Conservation (phyloP, 441 rosid species). For the Geranium incanum region DNA sequence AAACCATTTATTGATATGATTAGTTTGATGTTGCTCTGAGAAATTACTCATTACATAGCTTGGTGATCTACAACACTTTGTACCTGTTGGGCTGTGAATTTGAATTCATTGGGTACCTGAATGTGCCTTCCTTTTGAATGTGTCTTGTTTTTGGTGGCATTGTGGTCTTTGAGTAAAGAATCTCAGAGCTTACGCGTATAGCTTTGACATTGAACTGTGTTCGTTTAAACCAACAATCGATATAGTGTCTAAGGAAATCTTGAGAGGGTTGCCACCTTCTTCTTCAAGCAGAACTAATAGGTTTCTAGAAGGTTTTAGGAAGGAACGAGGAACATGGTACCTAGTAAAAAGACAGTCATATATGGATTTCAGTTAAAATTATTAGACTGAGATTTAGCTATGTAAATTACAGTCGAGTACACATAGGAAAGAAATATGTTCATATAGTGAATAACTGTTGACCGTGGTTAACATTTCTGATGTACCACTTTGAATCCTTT, state of each 20-base stretch:
- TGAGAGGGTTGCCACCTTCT: constrained; percentile 54
- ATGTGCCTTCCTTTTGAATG: constrained; percentile 3
- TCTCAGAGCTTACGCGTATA: background rate
- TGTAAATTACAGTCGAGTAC: too few relatives aligned
- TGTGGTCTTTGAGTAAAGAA: background rate
- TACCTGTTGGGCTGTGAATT: background rate
- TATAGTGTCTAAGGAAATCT: constrained; percentile 43
- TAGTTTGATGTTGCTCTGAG: background rate
- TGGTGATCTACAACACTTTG: too few relatives aligned
- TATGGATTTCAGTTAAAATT: too few relatives aligned
- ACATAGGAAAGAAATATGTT: too few relatives aligned
- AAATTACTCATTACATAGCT: background rate
- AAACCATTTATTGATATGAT: background rate
- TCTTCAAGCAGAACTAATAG: constrained; percentile 57
- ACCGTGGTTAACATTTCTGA: too few relatives aligned
- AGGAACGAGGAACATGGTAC: constrained; percentile 63
- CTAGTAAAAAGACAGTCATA: constrained; percentile 23
- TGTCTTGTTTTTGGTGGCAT: background rate
- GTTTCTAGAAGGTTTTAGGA: constrained; percentile 40
- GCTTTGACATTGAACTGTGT: constrained; percentile 1
- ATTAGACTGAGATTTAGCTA: background rate
- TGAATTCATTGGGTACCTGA: background rate
- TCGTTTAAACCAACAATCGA: constrained; percentile 24
- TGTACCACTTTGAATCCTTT: too few relatives aligned
- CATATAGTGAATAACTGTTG: too few relatives aligned